Evolutionary conservation across 2,329 filamentous ascomycete species (phyloP).

Genomic region (Neonectria ditissima): DNA sequence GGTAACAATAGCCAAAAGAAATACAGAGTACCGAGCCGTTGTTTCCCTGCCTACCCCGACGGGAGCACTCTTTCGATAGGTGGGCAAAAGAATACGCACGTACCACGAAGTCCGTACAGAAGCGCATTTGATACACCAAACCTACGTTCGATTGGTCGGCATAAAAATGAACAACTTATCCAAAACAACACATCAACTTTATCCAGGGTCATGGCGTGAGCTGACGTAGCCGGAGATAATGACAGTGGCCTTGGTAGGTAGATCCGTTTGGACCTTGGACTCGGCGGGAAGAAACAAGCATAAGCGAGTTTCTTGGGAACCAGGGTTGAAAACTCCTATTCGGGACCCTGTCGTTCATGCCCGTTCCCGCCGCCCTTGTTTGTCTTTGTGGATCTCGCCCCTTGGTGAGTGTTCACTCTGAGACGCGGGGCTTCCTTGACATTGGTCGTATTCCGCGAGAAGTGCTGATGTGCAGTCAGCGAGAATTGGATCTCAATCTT

Average conservation of each 20-base stretch:
- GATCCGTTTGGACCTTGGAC: neutral
- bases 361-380: neutral
- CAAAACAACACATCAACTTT: neutral
- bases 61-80: too few relatives aligned
- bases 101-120: neutral
- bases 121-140: neutral
- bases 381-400: neutral
- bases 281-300: neutral
- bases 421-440: neutral
- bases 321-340: neutral
- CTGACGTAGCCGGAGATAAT: neutral
- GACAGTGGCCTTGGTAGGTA: neutral
- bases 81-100: neutral
- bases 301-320: neutral
- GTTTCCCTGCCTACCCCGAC: neutral
- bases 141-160: neutral
- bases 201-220: neutral
- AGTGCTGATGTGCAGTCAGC: neutral
- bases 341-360: neutral
- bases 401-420: neutral
- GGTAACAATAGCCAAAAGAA: too few relatives aligned
- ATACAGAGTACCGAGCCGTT: too few relatives aligned
- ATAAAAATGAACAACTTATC: neutral
- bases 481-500: neutral
- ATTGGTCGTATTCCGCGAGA: neutral